Evolutionary conservation across 106 monocot species (phyloP).

Genomic region (Platanthera guangdongensis): DNA sequence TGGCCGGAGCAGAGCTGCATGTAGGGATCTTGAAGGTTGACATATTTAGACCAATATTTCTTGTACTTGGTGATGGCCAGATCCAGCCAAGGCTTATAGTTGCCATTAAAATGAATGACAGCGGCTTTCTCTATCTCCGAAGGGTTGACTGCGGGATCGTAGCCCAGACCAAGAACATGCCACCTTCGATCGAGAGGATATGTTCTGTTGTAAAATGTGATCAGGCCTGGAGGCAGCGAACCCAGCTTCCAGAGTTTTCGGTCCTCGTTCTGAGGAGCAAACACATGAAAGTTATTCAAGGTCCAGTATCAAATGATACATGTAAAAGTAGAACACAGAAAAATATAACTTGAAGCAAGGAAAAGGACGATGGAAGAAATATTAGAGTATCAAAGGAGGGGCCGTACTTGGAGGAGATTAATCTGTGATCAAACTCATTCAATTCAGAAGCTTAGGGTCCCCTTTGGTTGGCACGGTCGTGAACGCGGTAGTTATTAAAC

Average conservation of each 20-base stretch:
- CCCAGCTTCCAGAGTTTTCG: constrained; percentile 63
- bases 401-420: too few relatives aligned
- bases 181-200: constrained; percentile 52
- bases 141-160: constrained; percentile 38
- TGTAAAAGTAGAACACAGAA: too few relatives aligned
- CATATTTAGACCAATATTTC: constrained; percentile 37
- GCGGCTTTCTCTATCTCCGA: constrained; percentile 33
- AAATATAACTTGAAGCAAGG: too few relatives aligned
- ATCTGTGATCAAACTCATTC: too few relatives aligned
- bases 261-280: constrained; percentile 40
- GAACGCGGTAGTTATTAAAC: too few relatives aligned
- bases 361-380: too few relatives aligned
- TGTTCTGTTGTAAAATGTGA: constrained; percentile 61
- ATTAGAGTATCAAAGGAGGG: too few relatives aligned
- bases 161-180: constrained; percentile 71
- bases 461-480: too few relatives aligned
- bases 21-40: constrained; percentile 8
- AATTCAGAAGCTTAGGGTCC: too few relatives aligned
- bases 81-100: constrained; percentile 72
- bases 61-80: constrained; percentile 45
- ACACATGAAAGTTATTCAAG: neutral
- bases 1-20: constrained; percentile 11
- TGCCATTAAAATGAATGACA: constrained; percentile 64
- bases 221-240: constrained; percentile 54
- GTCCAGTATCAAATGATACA: too few relatives aligned